Percentiles rank a stretch among this genome's conserved stretches.
Evolutionary conservation across 148 eudicot genomes (phyloP).

Genomic region (Mesembryanthemum crystallinum): DNA sequence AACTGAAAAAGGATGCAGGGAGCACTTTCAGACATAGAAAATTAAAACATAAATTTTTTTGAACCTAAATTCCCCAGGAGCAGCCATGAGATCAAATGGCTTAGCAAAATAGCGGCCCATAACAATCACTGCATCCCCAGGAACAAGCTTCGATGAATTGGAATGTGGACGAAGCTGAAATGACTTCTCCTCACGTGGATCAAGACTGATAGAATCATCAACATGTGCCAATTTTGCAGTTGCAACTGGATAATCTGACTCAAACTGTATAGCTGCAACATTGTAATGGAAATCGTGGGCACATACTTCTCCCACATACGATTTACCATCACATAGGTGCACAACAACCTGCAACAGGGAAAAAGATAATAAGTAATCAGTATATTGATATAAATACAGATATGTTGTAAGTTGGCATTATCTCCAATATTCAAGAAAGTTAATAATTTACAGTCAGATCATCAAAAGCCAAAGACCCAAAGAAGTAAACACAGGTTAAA

Average conservation of each 20-base stretch:
- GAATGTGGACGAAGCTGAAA: background rate
- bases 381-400: too few species aligned
- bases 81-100: slow-evolving; percentile 12
- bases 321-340: slow-evolving; percentile 3
- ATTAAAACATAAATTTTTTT: background rate
- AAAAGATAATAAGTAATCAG: too few species aligned
- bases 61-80: slow-evolving; percentile 7
- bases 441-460: background rate
- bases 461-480: background rate
- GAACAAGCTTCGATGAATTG: background rate
- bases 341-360: slow-evolving; percentile 15
- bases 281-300: slow-evolving; percentile 18
- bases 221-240: background rate
- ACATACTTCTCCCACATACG: slow-evolving; percentile 3
- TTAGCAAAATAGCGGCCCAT: slow-evolving; percentile 8
- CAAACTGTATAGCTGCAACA: slow-evolving; percentile 3
- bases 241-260: background rate
- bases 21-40: background rate
- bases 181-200: background rate
- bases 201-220: slow-evolving; percentile 1
- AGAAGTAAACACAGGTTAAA: background rate
- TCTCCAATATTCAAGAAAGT: too few species aligned
- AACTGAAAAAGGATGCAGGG: too few species aligned
- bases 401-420: too few species aligned
- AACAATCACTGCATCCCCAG: background rate